phyloP scores from a whole-genome alignment of 345 rosid species.

The Erodium maritimum region DNA sequence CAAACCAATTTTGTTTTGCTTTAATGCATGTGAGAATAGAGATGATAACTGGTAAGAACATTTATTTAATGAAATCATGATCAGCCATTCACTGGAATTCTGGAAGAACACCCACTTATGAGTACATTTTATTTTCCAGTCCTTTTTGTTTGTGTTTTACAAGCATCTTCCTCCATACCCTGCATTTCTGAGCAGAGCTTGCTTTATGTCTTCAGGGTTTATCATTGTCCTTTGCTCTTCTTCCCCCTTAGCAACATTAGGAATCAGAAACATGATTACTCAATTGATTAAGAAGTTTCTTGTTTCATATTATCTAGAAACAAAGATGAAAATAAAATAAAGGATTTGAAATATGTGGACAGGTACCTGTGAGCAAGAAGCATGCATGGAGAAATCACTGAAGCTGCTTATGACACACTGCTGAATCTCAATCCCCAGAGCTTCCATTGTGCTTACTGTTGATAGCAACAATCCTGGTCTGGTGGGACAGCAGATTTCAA shows the following conservation, averaged over 20 bases:
- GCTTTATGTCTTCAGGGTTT: constrained; percentile 73
- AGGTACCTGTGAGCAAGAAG: constrained; percentile 81
- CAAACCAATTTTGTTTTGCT: not conserved
- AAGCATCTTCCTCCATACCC: constrained; percentile 93
- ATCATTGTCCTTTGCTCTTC: constrained; percentile 35
- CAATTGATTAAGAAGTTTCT: not conserved
- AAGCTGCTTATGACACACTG: constrained; percentile 87
- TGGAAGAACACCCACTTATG: not conserved
- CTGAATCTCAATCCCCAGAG: constrained; percentile 76
- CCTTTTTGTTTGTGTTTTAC: constrained; percentile 13
- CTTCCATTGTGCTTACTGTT: constrained; percentile 72
- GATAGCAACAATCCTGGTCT: constrained; percentile 77
- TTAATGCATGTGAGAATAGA: not conserved
- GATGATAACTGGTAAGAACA: not conserved
- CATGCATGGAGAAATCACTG: constrained; percentile 82
- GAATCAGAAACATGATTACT: not conserved
- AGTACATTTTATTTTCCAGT: constrained; percentile 3
- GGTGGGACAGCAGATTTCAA: constrained; percentile 66
- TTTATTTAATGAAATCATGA: not conserved
- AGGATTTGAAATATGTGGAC: not conserved
- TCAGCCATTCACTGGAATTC: not conserved
- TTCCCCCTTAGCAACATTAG: constrained; percentile 12
- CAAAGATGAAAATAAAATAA: too few relatives aligned
- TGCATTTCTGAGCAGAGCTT: constrained; percentile 72
- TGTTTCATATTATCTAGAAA: not conserved